These are phyloP conservation scores for Echinochloa phyllopogon DNA, from an alignment of 176 grass and related monocot species.

Conservation along the genomic window DNA sequence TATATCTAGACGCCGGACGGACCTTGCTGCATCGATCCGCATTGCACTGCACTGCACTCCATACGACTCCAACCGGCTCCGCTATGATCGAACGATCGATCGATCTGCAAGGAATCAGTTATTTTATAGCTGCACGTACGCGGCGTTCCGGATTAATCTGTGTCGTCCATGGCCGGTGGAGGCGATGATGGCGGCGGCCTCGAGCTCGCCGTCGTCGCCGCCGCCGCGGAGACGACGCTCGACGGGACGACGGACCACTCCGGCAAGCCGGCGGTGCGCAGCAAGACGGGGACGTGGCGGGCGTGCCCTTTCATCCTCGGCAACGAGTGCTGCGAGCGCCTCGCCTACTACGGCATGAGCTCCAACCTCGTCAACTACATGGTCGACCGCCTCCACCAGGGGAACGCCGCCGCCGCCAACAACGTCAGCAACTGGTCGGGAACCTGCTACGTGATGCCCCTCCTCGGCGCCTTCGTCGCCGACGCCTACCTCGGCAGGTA, in stretches of 20 bases:
- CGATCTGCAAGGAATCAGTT: no score
- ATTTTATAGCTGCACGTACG: no score
- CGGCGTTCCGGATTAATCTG: no score
- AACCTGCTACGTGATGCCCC: conserved; percentile 65
- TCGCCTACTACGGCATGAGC: conserved; percentile 66
- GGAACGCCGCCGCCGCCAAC: conserved; percentile 54
- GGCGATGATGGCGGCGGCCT: background rate
- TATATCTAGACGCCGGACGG: no score
- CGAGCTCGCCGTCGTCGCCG: no score
- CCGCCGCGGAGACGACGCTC: conserved; percentile 42
- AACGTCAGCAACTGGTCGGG: conserved; percentile 69
- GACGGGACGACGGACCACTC: conserved; percentile 37
- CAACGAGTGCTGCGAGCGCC: conserved; percentile 59
- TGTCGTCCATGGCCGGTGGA: no score
- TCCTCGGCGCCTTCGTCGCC: conserved; percentile 78
- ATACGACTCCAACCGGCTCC: no score
- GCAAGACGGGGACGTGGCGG: conserved; percentile 37
- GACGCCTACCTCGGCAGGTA: conserved; percentile 61
- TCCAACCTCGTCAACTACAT: conserved; percentile 62
- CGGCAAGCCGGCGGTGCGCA: conserved; percentile 37
- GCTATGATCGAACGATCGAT: no score
- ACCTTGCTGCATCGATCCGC: no score
- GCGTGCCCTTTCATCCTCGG: conserved; percentile 55
- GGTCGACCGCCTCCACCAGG: conserved; percentile 45
- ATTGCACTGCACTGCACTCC: no score